Evolutionary conservation across 2,329 filamentous ascomycete species (phyloP), one percentile per base, ranked within the genome.

Genomic region (Diaporthe batatas): DNA sequence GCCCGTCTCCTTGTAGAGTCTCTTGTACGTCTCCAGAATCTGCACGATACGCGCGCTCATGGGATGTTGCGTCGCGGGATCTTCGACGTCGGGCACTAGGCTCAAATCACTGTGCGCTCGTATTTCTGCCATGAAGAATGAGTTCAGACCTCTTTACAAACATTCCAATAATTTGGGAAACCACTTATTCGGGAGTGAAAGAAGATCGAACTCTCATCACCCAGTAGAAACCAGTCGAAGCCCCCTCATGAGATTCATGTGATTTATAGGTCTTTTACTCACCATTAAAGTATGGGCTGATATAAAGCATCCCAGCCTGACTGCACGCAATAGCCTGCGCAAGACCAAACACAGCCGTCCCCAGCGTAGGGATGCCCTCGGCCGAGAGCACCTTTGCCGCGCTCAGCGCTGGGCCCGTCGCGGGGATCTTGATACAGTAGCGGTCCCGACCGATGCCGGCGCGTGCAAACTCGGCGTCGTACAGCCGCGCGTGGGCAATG

Each of bases 401-500:
- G 68, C 83, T 85, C 34, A 88, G 77, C 12, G 84, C 86, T 0
- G 85, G 82, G 0, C 86, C 86, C 0, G 86, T 87, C 34, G 82
- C 82, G 12, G 86, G 86, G 32, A 88, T 87, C 77, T 88, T 88
- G 81, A 88, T 87, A 75, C 83, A 85, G 76, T 84, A 87, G 14
- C 84, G 81, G 72, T 86, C 84, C 23, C 84, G 81, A 4, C 81
- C 75, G 57, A 88, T 84, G 1, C 85, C 85, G 2, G 80, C 83
- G 6, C 79, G 81, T 6, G 81, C 81, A 70, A 88, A 86, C 76
- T 88, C 86, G 5, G 76, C 74, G 55, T 84, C 86, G 75, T 87
- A 88, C 0, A 84, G 78, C 1, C 82, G 83, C 1, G 84, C 85
- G 73, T 88, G 85, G 36, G 82, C 82, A 29, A 88, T 77, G 1